Base-by-base conservation (phyloP, 2,329 filamentous ascomycete species). In the Trichoderma citrinoviride region DNA sequence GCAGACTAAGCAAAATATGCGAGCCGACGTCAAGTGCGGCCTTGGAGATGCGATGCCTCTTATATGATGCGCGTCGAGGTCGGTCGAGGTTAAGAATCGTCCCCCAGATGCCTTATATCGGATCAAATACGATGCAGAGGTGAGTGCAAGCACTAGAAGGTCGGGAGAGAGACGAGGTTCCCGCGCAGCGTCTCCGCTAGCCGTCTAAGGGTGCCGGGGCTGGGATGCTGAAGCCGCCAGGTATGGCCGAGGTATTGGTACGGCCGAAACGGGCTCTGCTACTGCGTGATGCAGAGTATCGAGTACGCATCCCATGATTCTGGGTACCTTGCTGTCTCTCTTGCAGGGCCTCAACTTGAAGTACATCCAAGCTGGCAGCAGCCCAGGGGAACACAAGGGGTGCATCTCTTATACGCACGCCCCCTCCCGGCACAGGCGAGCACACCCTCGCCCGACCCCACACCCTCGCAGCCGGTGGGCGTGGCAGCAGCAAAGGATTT, bases 21-120 rank as follows among this genome's bases (percentile, higher is more conserved):
- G 23, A 46, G 37, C 15, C 17, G 49, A 54, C 29, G 3, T 54
- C 27, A 6, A 62, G n/a, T 14, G 17, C 29, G 29, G n/a, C 15
- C 17, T 29, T 43, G 46, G 49, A 53, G 54, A 21, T 43, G 50
- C 53, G 52, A 66, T 50, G 64, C 64, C 44, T 63, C 49, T 52
- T 46, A 50, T 60, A 60, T 19, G 37, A 41, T 27, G 43, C 56
- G 25, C 52, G n/a, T 21, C 33, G 12, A 14, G 33, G 8, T 5
- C 14, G 12, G 12, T 37, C 33, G 33, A 37, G 33, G 33, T 14
- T 37, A 37, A 1, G 33, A n/a, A n/a, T n/a, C n/a, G 33, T 14
- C 33, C 12, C 33, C 14, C 29, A 29, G 33, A 40, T 54, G n/a
- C n/a, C n/a, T n/a, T n/a, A 57, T 19, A 25, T 44, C 15, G 33